Evolutionary conservation across 1,139 yeast species (phyloP), one percentile per base, ranked within the genome.

Genomic region (Zygoascus sp.): DNA sequence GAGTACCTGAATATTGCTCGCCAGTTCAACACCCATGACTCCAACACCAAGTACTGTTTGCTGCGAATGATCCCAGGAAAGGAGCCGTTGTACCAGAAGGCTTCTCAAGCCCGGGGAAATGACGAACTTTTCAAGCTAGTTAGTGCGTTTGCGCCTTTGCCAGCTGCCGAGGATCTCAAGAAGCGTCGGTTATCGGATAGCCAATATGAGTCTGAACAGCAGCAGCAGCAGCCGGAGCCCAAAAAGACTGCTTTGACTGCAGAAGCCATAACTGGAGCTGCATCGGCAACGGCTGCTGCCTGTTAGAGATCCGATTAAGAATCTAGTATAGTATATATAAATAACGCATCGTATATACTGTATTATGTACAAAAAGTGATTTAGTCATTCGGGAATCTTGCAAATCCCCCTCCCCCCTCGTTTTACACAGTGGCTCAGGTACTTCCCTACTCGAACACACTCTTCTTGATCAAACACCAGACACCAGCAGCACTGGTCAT

Each of bases 401-500:
- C n/a, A n/a, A n/a, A n/a, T n/a, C n/a, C n/a, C n/a, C n/a, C n/a
- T n/a, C n/a, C n/a, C n/a, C n/a, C n/a, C n/a, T n/a, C n/a, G n/a
- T n/a, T n/a, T n/a, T n/a, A n/a, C n/a, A n/a, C n/a, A n/a, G n/a
- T n/a, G n/a, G n/a, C n/a, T n/a, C n/a, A n/a, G n/a, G n/a, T n/a
- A n/a, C 32, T 23, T 13, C 25, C 42, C 22, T 39, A 16, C 49
- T 54, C 50, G 38, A 65, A 56, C 16, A 62, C 52, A 32, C 61
- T 54, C 45, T 78, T 71, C 73, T 92, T 92, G 60, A 84, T 61
- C 47, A 85, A 90, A 73, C 95, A 83, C 98, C 98, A 92, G 40
- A 79, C 79, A 53, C 87, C 96, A 43, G 97, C 96, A 51, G 87
- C 96, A 53, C 81, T 79, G 16, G 96, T 89, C 82, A 83, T 84